Evolutionary conservation across 805 yeast genomes (phyloP), one percentile per base, ranked within the genome.

Genomic region (Cyberlindnera amylophila): DNA sequence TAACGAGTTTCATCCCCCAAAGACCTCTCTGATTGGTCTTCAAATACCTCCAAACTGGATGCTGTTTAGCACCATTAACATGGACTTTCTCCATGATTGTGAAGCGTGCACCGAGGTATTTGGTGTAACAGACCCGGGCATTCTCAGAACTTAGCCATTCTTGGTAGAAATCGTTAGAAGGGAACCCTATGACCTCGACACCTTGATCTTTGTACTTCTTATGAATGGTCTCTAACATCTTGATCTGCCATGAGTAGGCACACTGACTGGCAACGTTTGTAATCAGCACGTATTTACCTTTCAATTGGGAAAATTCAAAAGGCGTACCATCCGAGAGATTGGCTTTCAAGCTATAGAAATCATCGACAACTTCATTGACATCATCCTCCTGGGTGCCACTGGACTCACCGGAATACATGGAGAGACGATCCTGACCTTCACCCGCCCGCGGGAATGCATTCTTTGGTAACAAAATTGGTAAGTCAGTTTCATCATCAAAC

Each of bases 241-340:
- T 67, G 59, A 83, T 85, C 62, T 88, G 96, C 44, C 85, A 81
- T 4, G 91, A 79, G 66, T 79, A 79, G 4, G 81, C 81, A 62
- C 95, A 87, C 64, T 85, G 81, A 48, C 95, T 82, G 6, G 96
- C 96, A 6, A 87, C 90, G 63, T 90, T 89, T 39, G 87, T 95
- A 39, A 90, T 71, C 33, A 89, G 62, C 2, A 89, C 91, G 21
- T 82, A 90, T 63, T 89, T 86, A 24, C 91, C 95, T 58, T 78
- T 74, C 44, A 86, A 68, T 44, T 79, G 66, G 30, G 63, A 53
- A 51, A 89, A 81, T 26, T 82, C 73, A 59, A 69, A 82, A 12
- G 74, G 75, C 45, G 77, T 56, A 24, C 82, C 82, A 36, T 70
- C 67, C 56, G 71, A 70, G 64, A 82, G 86, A 29, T 61, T 53